Evolutionary conservation across 2,329 filamentous ascomycete genomes (phyloP), one percentile per base, ranked within the genome.

Genomic region (Botryotinia calthae): DNA sequence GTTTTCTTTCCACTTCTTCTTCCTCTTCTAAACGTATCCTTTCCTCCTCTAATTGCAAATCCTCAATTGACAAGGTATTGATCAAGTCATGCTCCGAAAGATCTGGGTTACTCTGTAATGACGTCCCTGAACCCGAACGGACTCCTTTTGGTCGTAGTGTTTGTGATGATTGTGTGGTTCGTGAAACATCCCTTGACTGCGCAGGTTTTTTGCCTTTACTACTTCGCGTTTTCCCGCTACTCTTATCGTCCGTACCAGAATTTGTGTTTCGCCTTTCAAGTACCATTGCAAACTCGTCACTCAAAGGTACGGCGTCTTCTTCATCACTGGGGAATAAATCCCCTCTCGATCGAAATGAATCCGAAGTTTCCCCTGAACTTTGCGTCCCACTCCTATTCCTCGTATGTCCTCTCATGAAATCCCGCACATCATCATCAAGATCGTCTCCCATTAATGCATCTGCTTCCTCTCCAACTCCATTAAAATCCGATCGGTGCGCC

Each of bases 281-380:
- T 4, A 90, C 89, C 81, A 97, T 90, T 4, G 94, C 93, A 78
- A 98, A 97, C 79, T 98, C 95, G 80, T 98, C 95, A 78, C 95
- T 93, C 28, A 98, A 84, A 20, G 94, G 93, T n/a, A 97, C 89
- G 0, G 95, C 95, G 82, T 98, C 95, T 79, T 91, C 89, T 64
- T 87, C 89, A 75, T 97, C 94, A 78, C 94, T 97, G 0, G 94
- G 94, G 77, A 98, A 96, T 20, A 98, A 84, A 82, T 98, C 95
- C 2, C 94, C 94, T 64, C 95, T 86, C 18, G 94, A 97, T 78
- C 95, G 92, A 76, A 92, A 90, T 9, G 95, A 97, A 80, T 95
- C 94, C 42, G 90, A 92, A 0, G 95, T 97, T 76, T 91, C 91
- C 58, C 91, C 91, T 20, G 94, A 97, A 7, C 89, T 91, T 22